A percentile compares a stretch with the other conserved stretches of the same genome.
Conservation (phyloP, 192 early-diverging fungal genomes). For the Entomortierella parvispora region DNA sequence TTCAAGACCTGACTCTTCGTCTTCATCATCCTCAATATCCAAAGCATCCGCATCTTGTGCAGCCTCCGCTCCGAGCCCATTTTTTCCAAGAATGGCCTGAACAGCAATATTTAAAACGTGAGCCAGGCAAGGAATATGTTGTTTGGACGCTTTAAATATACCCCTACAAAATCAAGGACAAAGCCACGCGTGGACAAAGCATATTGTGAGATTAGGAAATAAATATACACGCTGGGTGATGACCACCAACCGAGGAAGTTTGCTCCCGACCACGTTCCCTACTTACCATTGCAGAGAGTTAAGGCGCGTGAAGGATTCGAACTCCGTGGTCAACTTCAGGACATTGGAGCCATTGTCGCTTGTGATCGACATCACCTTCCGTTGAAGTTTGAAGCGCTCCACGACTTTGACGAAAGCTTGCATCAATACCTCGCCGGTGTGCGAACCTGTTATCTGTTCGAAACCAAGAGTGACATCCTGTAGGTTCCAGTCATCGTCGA, state of each 20-base stretch:
- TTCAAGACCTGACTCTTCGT: conserved; percentile 10
- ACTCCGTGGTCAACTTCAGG: conserved; percentile 13
- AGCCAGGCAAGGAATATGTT: conserved; percentile 30
- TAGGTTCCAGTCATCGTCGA: conserved; percentile 15
- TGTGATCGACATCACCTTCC: conserved; percentile 27
- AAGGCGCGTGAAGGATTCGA: conserved; percentile 6
- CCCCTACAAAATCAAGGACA: conserved; percentile 21
- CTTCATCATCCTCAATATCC: conserved; percentile 21
- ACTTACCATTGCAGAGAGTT: conserved; percentile 9
- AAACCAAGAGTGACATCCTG: conserved; percentile 18
- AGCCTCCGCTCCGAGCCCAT: conserved; percentile 18
- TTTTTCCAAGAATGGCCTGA: conserved; percentile 31
- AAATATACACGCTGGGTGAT: too few species aligned
- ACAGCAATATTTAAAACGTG: conserved; percentile 33
- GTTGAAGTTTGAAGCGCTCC: conserved; percentile 11
- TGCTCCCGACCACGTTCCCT: too few species aligned
- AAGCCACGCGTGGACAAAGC: too few species aligned
- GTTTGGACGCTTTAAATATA: conserved; percentile 8
- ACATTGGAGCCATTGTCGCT: conserved; percentile 24
- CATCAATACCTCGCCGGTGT: conserved; percentile 29
- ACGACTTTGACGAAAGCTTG: conserved; percentile 18
- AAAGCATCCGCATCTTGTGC: conserved; percentile 8
- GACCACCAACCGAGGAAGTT: too few species aligned
- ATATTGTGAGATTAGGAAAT: too few species aligned
- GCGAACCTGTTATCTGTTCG: conserved; percentile 16